Conservation (phyloP, 2,329 filamentous ascomycete species). For the Phoma sp. region DNA sequence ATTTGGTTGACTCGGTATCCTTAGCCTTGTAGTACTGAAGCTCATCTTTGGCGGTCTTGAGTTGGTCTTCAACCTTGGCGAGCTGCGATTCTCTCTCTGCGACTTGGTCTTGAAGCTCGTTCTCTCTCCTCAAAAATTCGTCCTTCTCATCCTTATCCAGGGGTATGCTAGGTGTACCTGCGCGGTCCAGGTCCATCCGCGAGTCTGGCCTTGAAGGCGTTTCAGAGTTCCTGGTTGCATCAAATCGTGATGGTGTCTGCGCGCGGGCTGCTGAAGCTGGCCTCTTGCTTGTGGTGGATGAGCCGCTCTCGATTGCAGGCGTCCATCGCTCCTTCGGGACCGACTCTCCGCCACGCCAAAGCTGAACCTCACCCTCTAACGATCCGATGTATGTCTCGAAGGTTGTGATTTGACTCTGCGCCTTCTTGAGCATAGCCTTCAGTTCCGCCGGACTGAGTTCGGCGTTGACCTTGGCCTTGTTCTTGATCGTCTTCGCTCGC, state of each 20-base stretch:
- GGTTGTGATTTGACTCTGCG: slow-evolving; percentile 84
- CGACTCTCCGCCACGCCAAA: slow-evolving; percentile 86
- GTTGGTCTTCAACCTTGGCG: slow-evolving; percentile 77
- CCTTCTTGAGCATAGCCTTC: slow-evolving; percentile 91
- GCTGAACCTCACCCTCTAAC: slow-evolving; percentile 82
- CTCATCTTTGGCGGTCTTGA: slow-evolving; percentile 87
- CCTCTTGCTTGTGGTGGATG: slow-evolving; percentile 57
- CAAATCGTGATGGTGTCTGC: slow-evolving; percentile 67
- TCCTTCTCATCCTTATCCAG: slow-evolving; percentile 97
- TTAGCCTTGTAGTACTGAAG: slow-evolving; percentile 85
- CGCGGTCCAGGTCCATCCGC: slow-evolving; percentile 74
- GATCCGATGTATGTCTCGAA: slow-evolving; percentile 87
- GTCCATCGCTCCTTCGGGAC: slow-evolving; percentile 93
- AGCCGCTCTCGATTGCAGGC: slow-evolving; percentile 66
- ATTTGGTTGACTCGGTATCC: slow-evolving; percentile 80
- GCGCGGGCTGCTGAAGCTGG: slow-evolving; percentile 61
- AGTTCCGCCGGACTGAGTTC: slow-evolving; percentile 95
- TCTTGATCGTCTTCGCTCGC: slow-evolving; percentile 98
- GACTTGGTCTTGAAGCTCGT: slow-evolving; percentile 95
- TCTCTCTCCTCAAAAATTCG: slow-evolving; percentile 92
- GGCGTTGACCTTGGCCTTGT: slow-evolving; percentile 99
- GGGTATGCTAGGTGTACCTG: slow-evolving; percentile 84
- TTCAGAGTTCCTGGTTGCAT: slow-evolving; percentile 54
- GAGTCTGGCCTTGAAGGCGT: slow-evolving; percentile 65
- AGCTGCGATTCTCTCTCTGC: slow-evolving; percentile 89